Conservation (phyloP, 495 filamentous ascomycete genomes). For the Aspergillus diversus region DNA sequence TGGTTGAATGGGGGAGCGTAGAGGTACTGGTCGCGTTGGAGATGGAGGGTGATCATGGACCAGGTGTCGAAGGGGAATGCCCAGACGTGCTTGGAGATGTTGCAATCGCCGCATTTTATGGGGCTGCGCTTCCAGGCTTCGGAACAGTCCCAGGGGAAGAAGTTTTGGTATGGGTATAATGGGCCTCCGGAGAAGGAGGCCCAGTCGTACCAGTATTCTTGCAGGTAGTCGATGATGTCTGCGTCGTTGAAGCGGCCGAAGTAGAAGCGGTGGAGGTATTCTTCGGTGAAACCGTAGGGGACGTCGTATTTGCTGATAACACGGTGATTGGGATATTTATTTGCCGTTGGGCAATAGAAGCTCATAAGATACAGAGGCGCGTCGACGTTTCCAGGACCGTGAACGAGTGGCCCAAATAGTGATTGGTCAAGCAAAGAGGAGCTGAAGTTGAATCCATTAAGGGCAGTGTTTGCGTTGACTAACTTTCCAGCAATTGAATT, state of each 20-base stretch:
- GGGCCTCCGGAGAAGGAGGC: slow-evolving; percentile 36
- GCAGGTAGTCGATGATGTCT: slow-evolving; percentile 43
- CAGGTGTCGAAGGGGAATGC: slow-evolving; percentile 51
- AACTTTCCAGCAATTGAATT: slow-evolving; percentile 31
- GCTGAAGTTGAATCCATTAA: slow-evolving; percentile 14
- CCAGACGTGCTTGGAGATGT: slow-evolving; percentile 45
- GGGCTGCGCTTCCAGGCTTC: slow-evolving; percentile 43
- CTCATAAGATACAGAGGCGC: slow-evolving; percentile 41
- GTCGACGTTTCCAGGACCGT: not conserved
- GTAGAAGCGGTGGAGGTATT: slow-evolving; percentile 43
- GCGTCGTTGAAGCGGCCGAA: slow-evolving; percentile 38
- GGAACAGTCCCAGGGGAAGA: slow-evolving; percentile 53
- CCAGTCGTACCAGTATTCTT: slow-evolving; percentile 52
- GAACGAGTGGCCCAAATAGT: slow-evolving; percentile 33
- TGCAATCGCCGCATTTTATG: slow-evolving; percentile 39
- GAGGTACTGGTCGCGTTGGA: slow-evolving; percentile 31
- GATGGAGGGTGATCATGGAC: slow-evolving; percentile 41
- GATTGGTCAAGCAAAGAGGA: slow-evolving; percentile 16
- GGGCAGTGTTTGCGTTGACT: slow-evolving; percentile 20
- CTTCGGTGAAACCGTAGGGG: slow-evolving; percentile 42
- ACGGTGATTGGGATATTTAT: slow-evolving; percentile 15
- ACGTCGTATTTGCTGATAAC: slow-evolving; percentile 39
- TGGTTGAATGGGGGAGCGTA: slow-evolving; percentile 25
- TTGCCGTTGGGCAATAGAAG: slow-evolving; percentile 35
- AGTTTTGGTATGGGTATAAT: slow-evolving; percentile 38